Conservation (phyloP, 192 early-diverging fungal species). For the Kappamyces sp. region DNA sequence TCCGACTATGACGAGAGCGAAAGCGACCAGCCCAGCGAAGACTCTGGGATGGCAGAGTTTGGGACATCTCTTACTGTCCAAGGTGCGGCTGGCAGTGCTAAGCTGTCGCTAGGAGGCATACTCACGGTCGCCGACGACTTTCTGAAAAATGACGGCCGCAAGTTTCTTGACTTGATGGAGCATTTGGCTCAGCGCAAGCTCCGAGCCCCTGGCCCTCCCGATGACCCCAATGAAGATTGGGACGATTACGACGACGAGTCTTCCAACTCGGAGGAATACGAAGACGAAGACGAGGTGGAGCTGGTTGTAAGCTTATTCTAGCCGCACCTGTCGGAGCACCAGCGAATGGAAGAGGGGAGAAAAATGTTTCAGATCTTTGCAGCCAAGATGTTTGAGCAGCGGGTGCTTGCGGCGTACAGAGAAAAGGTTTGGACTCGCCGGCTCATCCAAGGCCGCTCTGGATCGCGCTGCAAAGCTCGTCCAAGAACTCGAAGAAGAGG, state of each 20-base stretch:
- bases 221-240: slow-evolving; percentile 38
- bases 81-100: slow-evolving; percentile 38
- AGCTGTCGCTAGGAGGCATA: slow-evolving; percentile 32
- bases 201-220: slow-evolving; percentile 41
- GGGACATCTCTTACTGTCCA: slow-evolving; percentile 72
- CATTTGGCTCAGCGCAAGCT: slow-evolving; percentile 84
- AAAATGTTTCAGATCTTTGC: slow-evolving; percentile 95
- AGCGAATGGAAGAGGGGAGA: slow-evolving; percentile 86
- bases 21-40: slow-evolving; percentile 37
- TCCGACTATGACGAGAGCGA: slow-evolving; percentile 60
- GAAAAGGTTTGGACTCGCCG: slow-evolving; percentile 64
- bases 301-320: slow-evolving; percentile 36
- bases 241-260: slow-evolving; percentile 35
- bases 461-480: neutral
- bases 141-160: slow-evolving; percentile 86
- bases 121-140: slow-evolving; percentile 80
- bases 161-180: slow-evolving; percentile 97
- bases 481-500: slow-evolving; percentile 15
- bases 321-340: slow-evolving; percentile 75
- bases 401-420: slow-evolving; percentile 86
- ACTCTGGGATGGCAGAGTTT: slow-evolving; percentile 54
- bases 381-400: slow-evolving; percentile 95
- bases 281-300: slow-evolving; percentile 48
- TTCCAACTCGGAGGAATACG: slow-evolving; percentile 43
- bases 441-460: neutral